phyloP scores from a whole-genome alignment of 1,139 yeast species.

The Diutina sp. region DNA sequence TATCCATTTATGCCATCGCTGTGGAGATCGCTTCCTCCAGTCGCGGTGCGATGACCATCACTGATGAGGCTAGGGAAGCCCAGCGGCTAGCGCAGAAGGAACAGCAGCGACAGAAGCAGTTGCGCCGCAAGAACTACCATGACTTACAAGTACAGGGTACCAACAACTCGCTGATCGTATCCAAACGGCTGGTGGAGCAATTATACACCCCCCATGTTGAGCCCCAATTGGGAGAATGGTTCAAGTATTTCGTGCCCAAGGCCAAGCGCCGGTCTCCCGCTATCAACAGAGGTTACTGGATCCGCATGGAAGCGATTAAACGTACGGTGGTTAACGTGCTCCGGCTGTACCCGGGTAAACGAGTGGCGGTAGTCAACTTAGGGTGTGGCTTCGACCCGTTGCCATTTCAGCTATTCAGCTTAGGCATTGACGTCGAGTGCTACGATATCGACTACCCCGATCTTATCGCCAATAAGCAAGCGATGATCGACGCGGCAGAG shows the following conservation, averaged over 20 bases:
- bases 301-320: conserved; percentile 62
- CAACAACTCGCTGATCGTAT: conserved; percentile 72
- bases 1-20: neutral
- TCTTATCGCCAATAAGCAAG: conserved; percentile 38
- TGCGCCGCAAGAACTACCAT: conserved; percentile 34
- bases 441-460: conserved; percentile 73
- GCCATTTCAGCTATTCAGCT: conserved; percentile 48
- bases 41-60: neutral
- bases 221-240: conserved; percentile 24
- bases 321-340: conserved; percentile 33
- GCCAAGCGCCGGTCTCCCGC: conserved; percentile 67
- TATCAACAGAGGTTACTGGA: conserved; percentile 77
- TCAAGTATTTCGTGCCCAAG: conserved; percentile 55
- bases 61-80: neutral
- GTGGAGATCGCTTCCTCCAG: neutral
- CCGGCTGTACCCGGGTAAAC: conserved; percentile 9
- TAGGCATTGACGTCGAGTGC: conserved; percentile 26
- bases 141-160: conserved; percentile 70
- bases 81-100: neutral
- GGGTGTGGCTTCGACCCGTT: conserved; percentile 81
- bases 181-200: conserved; percentile 69
- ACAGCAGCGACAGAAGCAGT: conserved; percentile 22
- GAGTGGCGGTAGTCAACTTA: conserved; percentile 42
- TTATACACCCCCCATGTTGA: conserved; percentile 36
- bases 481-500: conserved; percentile 36